A percentile compares a stretch with the other conserved stretches of the same genome.
Conservation (phyloP, 2,329 filamentous ascomycete species). For the Aureobasidium sp. region DNA sequence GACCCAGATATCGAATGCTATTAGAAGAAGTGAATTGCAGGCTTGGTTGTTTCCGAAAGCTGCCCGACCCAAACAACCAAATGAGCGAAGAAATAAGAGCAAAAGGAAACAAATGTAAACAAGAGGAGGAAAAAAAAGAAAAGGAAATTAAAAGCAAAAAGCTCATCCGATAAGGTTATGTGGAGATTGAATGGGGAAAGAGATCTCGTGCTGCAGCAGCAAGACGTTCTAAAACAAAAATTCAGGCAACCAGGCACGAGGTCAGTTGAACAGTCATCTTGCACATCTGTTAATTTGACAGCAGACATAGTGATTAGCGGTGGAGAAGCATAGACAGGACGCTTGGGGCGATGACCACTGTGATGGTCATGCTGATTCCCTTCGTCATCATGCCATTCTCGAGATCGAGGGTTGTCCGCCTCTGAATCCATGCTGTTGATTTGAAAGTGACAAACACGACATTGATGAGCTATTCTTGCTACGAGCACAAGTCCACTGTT, state of each 20-base stretch:
- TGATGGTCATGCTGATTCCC: neutral
- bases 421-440: too few relatives aligned
- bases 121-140: neutral
- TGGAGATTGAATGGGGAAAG: neutral
- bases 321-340: neutral
- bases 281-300: neutral
- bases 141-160: neutral
- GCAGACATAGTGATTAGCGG: neutral
- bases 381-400: neutral
- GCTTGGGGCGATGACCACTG: neutral
- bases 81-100: neutral
- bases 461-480: too few relatives aligned
- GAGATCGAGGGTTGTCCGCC: neutral
- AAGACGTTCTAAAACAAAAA: too few relatives aligned
- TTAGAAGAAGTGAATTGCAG: too few relatives aligned
- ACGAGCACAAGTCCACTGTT: neutral
- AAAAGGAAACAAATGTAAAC: neutral
- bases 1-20: too few relatives aligned
- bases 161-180: conserved; percentile 8
- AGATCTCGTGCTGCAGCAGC: neutral
- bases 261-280: too few relatives aligned
- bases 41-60: too few relatives aligned
- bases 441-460: too few relatives aligned
- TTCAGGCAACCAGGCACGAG: conserved; percentile 8
- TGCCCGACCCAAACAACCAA: too few relatives aligned